Percentiles rank a stretch among this genome's conserved stretches.
Conservation (phyloP, 768 basidiomycete genomes). For the Punctularia strigosozonata region DNA sequence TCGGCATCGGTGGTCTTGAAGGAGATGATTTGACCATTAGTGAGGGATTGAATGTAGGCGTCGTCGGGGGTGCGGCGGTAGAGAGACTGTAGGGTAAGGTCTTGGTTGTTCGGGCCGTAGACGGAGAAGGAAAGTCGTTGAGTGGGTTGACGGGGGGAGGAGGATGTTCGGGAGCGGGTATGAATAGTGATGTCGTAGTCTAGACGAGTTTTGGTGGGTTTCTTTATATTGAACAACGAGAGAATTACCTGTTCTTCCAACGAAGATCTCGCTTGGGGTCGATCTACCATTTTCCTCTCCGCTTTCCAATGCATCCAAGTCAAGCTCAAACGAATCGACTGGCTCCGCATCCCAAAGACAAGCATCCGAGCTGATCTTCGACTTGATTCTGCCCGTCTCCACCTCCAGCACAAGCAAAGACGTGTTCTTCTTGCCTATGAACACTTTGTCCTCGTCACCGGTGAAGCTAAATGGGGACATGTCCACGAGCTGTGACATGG, state of each 20-base stretch:
- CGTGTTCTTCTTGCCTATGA: slow-evolving; percentile 87
- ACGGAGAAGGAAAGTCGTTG: slow-evolving; percentile 87
- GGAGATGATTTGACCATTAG: slow-evolving; percentile 68
- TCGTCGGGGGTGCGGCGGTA: slow-evolving; percentile 75
- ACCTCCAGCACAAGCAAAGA: slow-evolving; percentile 65
- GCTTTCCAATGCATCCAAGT: slow-evolving; percentile 52
- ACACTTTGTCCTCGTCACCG: slow-evolving; percentile 55
- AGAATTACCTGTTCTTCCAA: slow-evolving; percentile 52
- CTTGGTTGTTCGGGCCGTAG: slow-evolving; percentile 88
- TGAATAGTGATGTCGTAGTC: slow-evolving; percentile 88
- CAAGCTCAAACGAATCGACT: slow-evolving; percentile 28
- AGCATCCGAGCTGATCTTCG: slow-evolving; percentile 59
- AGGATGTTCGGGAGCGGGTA: slow-evolving; percentile 39
- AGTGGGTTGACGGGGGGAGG: slow-evolving; percentile 21
- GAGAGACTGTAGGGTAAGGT: slow-evolving; percentile 54
- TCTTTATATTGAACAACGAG: background rate
- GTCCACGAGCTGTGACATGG: slow-evolving; percentile 89
- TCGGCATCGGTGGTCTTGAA: slow-evolving; percentile 37
- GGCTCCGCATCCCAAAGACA: slow-evolving; percentile 56
- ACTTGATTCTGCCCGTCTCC: slow-evolving; percentile 72
- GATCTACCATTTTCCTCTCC: slow-evolving; percentile 22
- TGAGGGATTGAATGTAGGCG: slow-evolving; percentile 68
- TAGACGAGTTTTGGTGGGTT: slow-evolving; percentile 18
- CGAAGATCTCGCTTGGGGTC: slow-evolving; percentile 35
- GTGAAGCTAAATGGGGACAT: slow-evolving; percentile 74